These are phyloP conservation scores for Lipomyces chichibuensis DNA, from an alignment of 805 yeast genomes.

Conservation along the genomic window DNA sequence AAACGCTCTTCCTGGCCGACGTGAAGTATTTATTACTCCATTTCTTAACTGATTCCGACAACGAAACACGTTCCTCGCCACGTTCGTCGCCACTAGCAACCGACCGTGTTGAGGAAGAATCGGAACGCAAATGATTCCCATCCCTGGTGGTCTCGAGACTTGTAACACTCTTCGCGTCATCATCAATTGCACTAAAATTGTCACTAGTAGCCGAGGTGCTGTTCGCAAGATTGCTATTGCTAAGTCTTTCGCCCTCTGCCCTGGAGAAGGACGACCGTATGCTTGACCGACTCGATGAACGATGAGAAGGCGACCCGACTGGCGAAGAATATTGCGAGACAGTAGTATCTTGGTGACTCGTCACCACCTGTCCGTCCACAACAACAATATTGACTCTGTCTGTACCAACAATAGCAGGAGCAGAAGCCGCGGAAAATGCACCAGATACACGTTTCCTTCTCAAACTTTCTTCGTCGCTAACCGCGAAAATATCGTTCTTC, in stretches of 20 bases:
- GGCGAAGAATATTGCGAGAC: conserved; percentile 20
- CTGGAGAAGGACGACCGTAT: conserved; percentile 20
- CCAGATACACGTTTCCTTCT: conserved; percentile 27
- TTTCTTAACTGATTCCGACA: conserved; percentile 32
- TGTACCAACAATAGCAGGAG: conserved; percentile 33
- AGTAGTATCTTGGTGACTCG: conserved; percentile 15
- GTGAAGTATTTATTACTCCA: conserved; percentile 34
- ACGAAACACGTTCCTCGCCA: conserved; percentile 18
- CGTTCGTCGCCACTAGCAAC: background rate
- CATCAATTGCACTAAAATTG: background rate
- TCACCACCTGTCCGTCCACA: conserved; percentile 31
- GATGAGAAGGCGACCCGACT: conserved; percentile 14
- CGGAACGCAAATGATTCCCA: conserved; percentile 1
- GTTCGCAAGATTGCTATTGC: background rate
- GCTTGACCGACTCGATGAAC: conserved; percentile 31
- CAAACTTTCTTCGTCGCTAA: conserved; percentile 4
- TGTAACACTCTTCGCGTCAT: conserved; percentile 14
- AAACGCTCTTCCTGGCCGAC: conserved; percentile 29
- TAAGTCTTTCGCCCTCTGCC: conserved; percentile 1
- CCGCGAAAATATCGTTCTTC: conserved; percentile 6
- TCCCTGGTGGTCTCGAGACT: conserved; percentile 23
- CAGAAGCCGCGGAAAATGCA: conserved; percentile 20
- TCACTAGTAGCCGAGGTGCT: background rate
- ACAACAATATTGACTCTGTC: conserved; percentile 32
- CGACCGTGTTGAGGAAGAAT: conserved; percentile 4